A percentile compares a stretch with the other conserved stretches of the same genome.
Conservation (phyloP, 495 filamentous ascomycete species). For the Sphaerosporella brunnea region DNA sequence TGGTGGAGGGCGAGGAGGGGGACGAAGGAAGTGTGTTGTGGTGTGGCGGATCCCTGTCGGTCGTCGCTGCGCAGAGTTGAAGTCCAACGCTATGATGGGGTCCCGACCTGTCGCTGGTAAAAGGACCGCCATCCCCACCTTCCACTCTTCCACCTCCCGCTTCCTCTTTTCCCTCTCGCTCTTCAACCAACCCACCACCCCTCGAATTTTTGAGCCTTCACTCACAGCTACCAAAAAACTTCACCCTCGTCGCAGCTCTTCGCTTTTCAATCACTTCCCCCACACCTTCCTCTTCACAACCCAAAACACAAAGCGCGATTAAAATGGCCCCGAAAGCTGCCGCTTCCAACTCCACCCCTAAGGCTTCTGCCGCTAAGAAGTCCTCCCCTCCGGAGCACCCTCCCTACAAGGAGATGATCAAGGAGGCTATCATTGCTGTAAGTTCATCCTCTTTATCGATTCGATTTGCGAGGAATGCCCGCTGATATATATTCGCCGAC, state of each 20-base stretch:
- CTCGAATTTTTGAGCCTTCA: too few species aligned
- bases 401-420: conserved; percentile 49
- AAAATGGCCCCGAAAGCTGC: conserved; percentile 7
- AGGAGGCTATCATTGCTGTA: conserved; percentile 49
- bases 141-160: not conserved
- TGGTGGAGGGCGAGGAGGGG: not conserved
- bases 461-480: conserved; percentile 17
- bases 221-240: too few species aligned
- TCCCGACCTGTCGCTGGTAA: too few species aligned
- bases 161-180: not conserved
- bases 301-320: not conserved
- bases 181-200: not conserved
- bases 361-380: conserved; percentile 35
- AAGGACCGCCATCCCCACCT: not conserved
- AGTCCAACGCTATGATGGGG: too few species aligned
- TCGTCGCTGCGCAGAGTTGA: too few species aligned
- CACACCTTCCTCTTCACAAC: not conserved
- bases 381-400: conserved; percentile 33
- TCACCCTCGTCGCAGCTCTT: too few species aligned
- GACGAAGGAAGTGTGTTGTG: too few species aligned
- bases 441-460: conserved; percentile 29
- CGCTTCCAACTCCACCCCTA: conserved; percentile 15
- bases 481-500: too few species aligned
- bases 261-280: conserved; percentile 16
- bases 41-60: too few species aligned